Conservation (phyloP, 148 eudicot genomes). For the Silene uniflora region DNA sequence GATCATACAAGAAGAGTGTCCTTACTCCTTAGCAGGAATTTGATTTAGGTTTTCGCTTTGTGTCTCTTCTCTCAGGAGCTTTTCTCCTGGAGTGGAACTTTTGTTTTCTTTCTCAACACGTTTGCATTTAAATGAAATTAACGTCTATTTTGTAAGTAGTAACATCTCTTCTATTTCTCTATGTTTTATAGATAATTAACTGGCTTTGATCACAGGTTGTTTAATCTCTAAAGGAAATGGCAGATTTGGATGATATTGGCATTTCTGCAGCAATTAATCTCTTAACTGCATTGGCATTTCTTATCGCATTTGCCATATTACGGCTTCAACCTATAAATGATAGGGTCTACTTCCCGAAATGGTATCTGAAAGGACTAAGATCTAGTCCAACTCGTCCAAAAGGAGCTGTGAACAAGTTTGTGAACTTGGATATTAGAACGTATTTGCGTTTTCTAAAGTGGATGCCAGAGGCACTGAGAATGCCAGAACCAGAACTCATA, state of each 20-base stretch:
- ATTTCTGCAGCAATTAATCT: constrained; percentile 69
- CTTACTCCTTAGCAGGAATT: too few species aligned
- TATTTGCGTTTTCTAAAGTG: constrained; percentile 78
- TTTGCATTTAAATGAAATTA: neutral
- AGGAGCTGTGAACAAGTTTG: constrained; percentile 51
- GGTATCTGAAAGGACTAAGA: constrained; percentile 90
- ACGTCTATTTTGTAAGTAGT: neutral
- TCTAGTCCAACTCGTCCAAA: constrained; percentile 61
- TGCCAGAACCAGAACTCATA: constrained; percentile 97
- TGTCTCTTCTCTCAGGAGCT: neutral
- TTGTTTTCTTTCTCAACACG: neutral
- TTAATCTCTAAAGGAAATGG: constrained; percentile 42
- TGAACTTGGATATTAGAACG: constrained; percentile 65
- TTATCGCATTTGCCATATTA: constrained; percentile 74
- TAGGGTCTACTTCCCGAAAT: constrained; percentile 97
- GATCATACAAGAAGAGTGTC: too few species aligned
- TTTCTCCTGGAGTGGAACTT: neutral
- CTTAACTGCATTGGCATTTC: constrained; percentile 67
- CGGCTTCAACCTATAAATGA: constrained; percentile 92
- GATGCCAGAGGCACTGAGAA: constrained; percentile 97
- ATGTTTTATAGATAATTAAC: too few species aligned
- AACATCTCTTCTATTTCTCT: neutral
- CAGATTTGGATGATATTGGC: constrained; percentile 59
- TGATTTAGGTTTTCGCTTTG: neutral
- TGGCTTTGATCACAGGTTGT: constrained; percentile 39